Conservation (phyloP, 768 basidiomycete species). For the Suillus plorans region DNA sequence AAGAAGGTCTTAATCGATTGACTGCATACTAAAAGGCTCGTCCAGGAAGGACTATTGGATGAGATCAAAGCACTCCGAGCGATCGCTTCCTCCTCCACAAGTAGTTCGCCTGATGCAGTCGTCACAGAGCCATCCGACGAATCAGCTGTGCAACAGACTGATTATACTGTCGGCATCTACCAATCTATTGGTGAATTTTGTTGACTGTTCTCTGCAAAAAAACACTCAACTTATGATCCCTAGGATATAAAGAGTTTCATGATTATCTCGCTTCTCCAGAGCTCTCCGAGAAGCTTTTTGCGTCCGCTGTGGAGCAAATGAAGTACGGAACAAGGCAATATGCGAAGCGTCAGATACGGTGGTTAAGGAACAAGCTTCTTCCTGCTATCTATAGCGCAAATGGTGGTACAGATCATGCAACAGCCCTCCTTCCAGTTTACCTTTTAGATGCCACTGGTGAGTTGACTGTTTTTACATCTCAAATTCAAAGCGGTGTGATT, state of each 20-base stretch:
- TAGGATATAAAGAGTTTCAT: conserved; percentile 93
- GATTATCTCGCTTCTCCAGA: conserved; percentile 52
- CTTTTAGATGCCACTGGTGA: conserved; percentile 70
- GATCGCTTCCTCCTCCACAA: conserved; percentile 13
- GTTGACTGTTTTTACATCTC: conserved; percentile 13
- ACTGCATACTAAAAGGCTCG: conserved; percentile 5
- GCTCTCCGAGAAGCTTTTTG: conserved; percentile 43
- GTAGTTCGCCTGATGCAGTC: neutral
- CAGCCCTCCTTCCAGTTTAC: conserved; percentile 43
- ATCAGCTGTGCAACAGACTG: conserved; percentile 22
- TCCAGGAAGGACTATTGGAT: conserved; percentile 72
- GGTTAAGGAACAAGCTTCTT: conserved; percentile 89
- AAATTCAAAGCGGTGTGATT: neutral
- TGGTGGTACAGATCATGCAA: conserved; percentile 21
- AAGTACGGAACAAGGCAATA: conserved; percentile 89
- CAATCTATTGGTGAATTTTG: conserved; percentile 79
- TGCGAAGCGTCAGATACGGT: conserved; percentile 86
- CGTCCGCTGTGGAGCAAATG: conserved; percentile 69
- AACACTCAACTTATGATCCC: conserved; percentile 10
- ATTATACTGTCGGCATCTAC: conserved; percentile 85
- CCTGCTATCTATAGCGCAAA: conserved; percentile 58
- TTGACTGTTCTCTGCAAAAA: conserved; percentile 1
- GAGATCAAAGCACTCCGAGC: conserved; percentile 65
- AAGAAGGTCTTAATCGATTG: neutral
- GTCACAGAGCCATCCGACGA: neutral